Conservation (phyloP, 176 grass and related monocot species). For the Eragrostis nindensis region DNA sequence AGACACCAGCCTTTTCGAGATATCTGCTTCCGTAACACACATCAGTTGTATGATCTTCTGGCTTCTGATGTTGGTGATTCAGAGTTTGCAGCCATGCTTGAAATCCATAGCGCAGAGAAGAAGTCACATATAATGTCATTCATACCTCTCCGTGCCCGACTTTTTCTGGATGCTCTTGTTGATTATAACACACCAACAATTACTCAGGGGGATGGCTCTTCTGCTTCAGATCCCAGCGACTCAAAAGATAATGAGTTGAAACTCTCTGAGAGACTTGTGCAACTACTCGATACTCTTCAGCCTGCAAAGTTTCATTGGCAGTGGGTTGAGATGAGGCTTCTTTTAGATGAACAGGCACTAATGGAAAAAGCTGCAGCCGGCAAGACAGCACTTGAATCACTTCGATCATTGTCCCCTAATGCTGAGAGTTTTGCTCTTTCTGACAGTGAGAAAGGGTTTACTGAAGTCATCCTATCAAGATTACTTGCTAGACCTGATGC, state of each 20-base stretch:
- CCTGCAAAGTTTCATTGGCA: constrained; percentile 99
- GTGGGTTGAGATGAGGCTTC: constrained; percentile 96
- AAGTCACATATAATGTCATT: constrained; percentile 81
- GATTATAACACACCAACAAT: constrained; percentile 76
- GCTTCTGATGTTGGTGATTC: constrained; percentile 86
- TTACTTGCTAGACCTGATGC: constrained; percentile 94
- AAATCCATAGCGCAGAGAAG: constrained; percentile 66
- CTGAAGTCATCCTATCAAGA: constrained; percentile 92
- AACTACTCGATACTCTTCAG: constrained; percentile 88
- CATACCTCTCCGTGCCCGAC: constrained; percentile 82
- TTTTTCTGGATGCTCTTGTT: constrained; percentile 87
- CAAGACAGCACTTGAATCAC: constrained; percentile 76
- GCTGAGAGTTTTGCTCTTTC: constrained; percentile 74
- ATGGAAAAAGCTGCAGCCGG: constrained; percentile 79
- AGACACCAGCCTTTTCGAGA: constrained; percentile 91
- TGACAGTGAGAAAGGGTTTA: constrained; percentile 96
- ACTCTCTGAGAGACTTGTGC: constrained; percentile 77
- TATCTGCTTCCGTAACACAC: constrained; percentile 82
- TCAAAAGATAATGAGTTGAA: constrained; percentile 73
- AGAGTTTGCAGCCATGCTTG: constrained; percentile 88
- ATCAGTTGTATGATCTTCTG: constrained; percentile 81
- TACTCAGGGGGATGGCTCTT: constrained; percentile 64
- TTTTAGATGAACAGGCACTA: constrained; percentile 97
- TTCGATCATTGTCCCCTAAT: constrained; percentile 78
- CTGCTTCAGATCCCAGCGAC: constrained; percentile 58